A percentile compares a stretch with the other conserved stretches of the same genome.
Conservation (phyloP, 495 filamentous ascomycete species). For the Aspergillus leporis region DNA sequence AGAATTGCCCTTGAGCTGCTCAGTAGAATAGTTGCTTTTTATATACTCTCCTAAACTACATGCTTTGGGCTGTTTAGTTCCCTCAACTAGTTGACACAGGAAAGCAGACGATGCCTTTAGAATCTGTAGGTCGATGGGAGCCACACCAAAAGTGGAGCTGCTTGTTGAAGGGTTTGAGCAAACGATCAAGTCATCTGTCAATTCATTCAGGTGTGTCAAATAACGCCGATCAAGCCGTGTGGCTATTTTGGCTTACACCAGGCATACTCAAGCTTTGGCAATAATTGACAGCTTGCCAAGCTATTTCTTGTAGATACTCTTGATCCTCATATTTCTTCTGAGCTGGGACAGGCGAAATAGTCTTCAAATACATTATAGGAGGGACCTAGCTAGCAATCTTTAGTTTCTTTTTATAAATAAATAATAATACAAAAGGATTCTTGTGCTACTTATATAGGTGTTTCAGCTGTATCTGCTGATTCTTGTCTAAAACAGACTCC, state of each 20-base stretch:
- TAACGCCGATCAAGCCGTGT: background rate
- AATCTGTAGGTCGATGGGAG: background rate
- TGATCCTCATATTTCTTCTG: background rate
- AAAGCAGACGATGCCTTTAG: background rate
- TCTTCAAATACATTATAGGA: background rate
- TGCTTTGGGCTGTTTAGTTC: background rate
- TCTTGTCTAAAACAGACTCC: constrained; percentile 3
- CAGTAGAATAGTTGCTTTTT: background rate
- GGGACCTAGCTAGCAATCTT: constrained; percentile 2
- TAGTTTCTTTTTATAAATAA: background rate
- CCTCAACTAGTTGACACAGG: background rate
- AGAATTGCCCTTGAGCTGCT: background rate
- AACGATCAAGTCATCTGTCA: background rate
- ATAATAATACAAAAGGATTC: background rate
- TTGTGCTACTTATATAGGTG: background rate
- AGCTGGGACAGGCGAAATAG: background rate
- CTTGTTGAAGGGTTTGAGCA: constrained; percentile 1
- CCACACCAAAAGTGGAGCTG: background rate
- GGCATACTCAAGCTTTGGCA: background rate
- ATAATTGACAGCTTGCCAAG: background rate
- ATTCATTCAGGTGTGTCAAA: background rate
- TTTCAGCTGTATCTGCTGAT: background rate
- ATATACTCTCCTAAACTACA: background rate
- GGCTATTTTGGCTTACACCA: background rate
- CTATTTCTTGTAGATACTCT: background rate